Percentiles rank a stretch among this genome's conserved stretches.
Conservation (phyloP, 1,139 yeast species). For the Groenewaldozyma sp. region DNA sequence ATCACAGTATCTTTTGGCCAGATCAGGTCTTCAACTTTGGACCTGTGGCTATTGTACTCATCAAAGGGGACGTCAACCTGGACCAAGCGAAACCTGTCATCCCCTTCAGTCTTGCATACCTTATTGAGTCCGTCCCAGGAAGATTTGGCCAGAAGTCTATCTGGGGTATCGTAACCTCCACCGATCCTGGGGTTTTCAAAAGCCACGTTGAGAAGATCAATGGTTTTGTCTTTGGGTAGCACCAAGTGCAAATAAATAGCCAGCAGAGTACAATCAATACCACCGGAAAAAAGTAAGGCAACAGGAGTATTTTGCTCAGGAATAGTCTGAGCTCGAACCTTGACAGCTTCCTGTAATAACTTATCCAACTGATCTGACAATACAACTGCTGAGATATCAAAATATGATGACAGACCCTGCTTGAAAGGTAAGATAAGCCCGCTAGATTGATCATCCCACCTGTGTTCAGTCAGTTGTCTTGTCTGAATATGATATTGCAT, state of each 20-base stretch:
- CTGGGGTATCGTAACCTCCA: constrained; percentile 56
- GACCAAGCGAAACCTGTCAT: constrained; percentile 37
- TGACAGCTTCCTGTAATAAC: constrained; percentile 33
- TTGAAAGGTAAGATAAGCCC: neutral
- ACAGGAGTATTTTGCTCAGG: constrained; percentile 23
- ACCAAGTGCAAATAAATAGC: constrained; percentile 37
- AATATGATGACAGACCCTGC: neutral
- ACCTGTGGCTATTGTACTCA: constrained; percentile 46
- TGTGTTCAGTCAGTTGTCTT: constrained; percentile 3
- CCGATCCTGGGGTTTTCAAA: constrained; percentile 85
- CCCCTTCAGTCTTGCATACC: constrained; percentile 2
- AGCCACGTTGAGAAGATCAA: constrained; percentile 88
- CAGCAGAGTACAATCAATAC: constrained; percentile 79
- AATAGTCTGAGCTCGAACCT: constrained; percentile 47
- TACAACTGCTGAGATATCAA: neutral
- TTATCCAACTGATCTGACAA: constrained; percentile 13
- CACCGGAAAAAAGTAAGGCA: constrained; percentile 83
- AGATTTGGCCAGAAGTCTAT: constrained; percentile 57
- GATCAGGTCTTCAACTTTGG: constrained; percentile 55
- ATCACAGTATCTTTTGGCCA: constrained; percentile 83
- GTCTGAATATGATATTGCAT: constrained; percentile 17
- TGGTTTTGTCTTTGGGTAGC: constrained; percentile 27
- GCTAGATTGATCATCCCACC: constrained; percentile 7
- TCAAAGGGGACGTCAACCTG: constrained; percentile 67
- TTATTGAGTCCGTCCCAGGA: constrained; percentile 45